Evolutionary conservation across 345 rosid species (phyloP), one percentile per base, ranked within the genome.

Genomic region (Murraya koenigii): DNA sequence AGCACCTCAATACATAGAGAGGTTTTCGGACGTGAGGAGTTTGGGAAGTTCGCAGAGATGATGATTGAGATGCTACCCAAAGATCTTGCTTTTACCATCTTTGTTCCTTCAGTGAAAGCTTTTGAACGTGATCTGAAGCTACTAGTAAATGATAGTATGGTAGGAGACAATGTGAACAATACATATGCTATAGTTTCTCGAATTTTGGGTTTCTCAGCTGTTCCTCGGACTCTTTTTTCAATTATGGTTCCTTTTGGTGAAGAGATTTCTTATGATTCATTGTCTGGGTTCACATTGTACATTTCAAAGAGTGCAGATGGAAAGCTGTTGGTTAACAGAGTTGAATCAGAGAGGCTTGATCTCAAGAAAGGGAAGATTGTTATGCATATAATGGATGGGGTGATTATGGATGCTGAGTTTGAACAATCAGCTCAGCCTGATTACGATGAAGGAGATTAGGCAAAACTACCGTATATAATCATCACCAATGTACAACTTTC

Each of bases 371-470:
- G 87, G 80, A 87, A 88, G 87, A 81, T 87, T 30, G 66, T 84
- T 3, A 84, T 84, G 38, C 95, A 93, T 55, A 17, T 81, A 3
- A 91, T 93, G 89, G 89, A 93, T 86, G 97, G 97, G 25, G 93
- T 89, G 6, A 28, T 93, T 13, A 91, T 93, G 98, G 97, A 95
- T 82, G 87, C 95, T 23, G 94, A 91, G 70, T 95, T 93, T 60
- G 86, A 93, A 68, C 92, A 87, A 28, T 89, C 98, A 0, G 81
- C 92, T 75, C 82, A 82, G 77, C 86, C 90, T 78, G 90, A 87
- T 82, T 22, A 77, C 26, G 35, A 5, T 39, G 81, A 65, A 47
- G 86, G 66, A 64, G 82, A 78, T 58, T 63, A 75, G 72, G 56
- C 44, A 39, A 26, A 52, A 66, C 7, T 54, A 61, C 60, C 20